phyloP scores from a whole-genome alignment of 768 basidiomycete genomes.

The Postia placenta region DNA sequence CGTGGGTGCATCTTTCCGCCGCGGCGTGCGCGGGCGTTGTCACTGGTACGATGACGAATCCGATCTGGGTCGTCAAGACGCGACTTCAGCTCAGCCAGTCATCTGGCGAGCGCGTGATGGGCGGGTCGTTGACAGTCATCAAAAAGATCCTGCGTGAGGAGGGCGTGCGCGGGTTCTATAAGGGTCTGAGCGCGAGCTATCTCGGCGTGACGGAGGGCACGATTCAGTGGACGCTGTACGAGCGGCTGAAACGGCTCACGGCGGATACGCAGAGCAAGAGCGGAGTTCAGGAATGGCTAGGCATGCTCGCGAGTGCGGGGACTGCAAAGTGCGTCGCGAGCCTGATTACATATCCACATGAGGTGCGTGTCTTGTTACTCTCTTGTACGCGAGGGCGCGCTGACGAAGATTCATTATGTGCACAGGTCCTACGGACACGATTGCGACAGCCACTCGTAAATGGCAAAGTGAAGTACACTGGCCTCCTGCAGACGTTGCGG shows the following conservation, averaged over 20 bases:
- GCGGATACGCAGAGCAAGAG: conserved; percentile 48
- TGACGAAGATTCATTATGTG: conserved; percentile 1
- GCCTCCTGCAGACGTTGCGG: conserved; percentile 76
- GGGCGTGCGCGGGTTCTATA: conserved; percentile 87
- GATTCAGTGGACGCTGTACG: conserved; percentile 97
- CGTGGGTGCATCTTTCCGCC: conserved; percentile 78
- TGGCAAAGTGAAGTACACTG: conserved; percentile 78
- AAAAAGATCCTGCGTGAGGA: conserved; percentile 73
- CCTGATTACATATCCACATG: conserved; percentile 96
- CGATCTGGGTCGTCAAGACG: conserved; percentile 99
- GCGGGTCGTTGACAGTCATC: conserved; percentile 57
- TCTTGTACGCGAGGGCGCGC: neutral
- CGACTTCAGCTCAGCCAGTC: conserved; percentile 66
- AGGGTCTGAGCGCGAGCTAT: conserved; percentile 91
- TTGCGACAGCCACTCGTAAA: conserved; percentile 82
- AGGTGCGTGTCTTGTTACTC: conserved; percentile 47
- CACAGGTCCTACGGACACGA: conserved; percentile 84
- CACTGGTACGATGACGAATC: conserved; percentile 91
- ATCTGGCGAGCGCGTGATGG: conserved; percentile 27
- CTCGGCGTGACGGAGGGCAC: conserved; percentile 94
- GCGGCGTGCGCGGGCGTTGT: conserved; percentile 82
- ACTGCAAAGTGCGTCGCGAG: conserved; percentile 92
- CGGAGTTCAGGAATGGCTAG: conserved; percentile 59
- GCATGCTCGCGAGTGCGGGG: conserved; percentile 87
- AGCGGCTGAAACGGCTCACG: conserved; percentile 75